A percentile compares a stretch with the other conserved stretches of the same genome.
Evolutionary conservation across 768 basidiomycete species (phyloP).

Genomic region (Boletus speciosus): DNA sequence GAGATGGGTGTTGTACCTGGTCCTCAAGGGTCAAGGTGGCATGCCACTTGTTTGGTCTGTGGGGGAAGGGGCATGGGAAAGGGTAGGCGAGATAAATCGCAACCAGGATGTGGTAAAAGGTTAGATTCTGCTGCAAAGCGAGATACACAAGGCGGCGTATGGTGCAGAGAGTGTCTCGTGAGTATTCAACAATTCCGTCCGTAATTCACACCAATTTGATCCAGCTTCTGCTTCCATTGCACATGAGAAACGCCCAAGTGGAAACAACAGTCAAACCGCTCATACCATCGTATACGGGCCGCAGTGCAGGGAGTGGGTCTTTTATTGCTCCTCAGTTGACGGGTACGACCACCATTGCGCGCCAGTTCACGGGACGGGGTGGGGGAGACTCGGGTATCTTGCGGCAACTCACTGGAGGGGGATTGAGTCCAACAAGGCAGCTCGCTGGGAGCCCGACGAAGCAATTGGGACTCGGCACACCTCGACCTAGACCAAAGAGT

Average conservation of each 20-base stretch:
- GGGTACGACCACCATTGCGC: constrained; percentile 68
- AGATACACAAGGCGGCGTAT: constrained; percentile 65
- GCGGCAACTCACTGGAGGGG: constrained; percentile 65
- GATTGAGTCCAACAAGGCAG: constrained; percentile 65
- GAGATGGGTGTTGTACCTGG: constrained; percentile 84
- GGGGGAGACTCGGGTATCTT: constrained; percentile 35
- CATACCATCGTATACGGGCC: constrained; percentile 43
- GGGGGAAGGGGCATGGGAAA: constrained; percentile 56
- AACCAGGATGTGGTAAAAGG: constrained; percentile 79
- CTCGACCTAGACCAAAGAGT: constrained; percentile 70
- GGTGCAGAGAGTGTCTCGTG: constrained; percentile 84
- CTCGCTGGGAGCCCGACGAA: constrained; percentile 68
- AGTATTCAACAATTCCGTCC: constrained; percentile 23
- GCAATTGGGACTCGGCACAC: constrained; percentile 43
- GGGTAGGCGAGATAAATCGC: constrained; percentile 50
- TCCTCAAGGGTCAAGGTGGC: constrained; percentile 80
- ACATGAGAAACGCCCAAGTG: constrained; percentile 46
- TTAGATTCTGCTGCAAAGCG: constrained; percentile 80
- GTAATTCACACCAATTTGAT: constrained; percentile 10
- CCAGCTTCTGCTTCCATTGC: constrained; percentile 55
- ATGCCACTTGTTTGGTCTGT: constrained; percentile 72
- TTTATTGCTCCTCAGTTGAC: constrained; percentile 55
- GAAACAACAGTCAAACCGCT: constrained; percentile 52
- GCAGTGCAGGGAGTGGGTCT: constrained; percentile 22
- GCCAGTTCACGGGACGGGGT: constrained; percentile 68